Percentiles rank a stretch among this genome's conserved stretches.
Evolutionary conservation across 2,329 filamentous ascomycete genomes (phyloP).

Genomic region (Tolypocladium ovalisporum): DNA sequence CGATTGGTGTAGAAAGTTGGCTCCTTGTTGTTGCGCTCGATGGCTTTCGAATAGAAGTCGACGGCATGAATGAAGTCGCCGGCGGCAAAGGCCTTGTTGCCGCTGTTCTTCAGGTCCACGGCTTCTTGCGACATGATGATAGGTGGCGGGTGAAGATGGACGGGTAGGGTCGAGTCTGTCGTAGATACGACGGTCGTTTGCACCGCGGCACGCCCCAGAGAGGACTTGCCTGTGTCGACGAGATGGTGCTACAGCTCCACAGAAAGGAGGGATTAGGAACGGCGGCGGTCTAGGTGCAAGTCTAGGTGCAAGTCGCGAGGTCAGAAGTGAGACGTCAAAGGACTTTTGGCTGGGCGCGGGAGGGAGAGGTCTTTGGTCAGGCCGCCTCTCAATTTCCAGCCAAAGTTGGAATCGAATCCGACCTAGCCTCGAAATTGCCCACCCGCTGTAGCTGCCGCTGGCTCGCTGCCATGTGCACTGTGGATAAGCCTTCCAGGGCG

Average conservation of each 20-base stretch:
- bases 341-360: not conserved
- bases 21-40: conserved; percentile 71
- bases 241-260: not conserved
- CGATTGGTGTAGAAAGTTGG: conserved; percentile 90
- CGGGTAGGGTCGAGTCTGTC: not conserved
- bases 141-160: conserved; percentile 2
- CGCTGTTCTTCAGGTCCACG: conserved; percentile 78
- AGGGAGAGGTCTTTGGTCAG: not conserved
- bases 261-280: not conserved
- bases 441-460: not conserved
- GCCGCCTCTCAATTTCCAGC: not conserved
- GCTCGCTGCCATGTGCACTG: not conserved
- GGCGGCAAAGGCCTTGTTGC: conserved; percentile 82
- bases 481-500: not conserved
- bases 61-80: conserved; percentile 81
- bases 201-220: not conserved
- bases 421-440: not conserved
- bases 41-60: conserved; percentile 77
- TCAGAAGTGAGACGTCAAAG: not conserved
- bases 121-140: conserved; percentile 50
- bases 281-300: not conserved
- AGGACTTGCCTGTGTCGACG: not conserved
- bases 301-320: not conserved
- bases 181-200: not conserved
- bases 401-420: not conserved